Evolutionary conservation across 2,329 filamentous ascomycete species (phyloP).

Genomic region (Cryphonectria japonica): DNA sequence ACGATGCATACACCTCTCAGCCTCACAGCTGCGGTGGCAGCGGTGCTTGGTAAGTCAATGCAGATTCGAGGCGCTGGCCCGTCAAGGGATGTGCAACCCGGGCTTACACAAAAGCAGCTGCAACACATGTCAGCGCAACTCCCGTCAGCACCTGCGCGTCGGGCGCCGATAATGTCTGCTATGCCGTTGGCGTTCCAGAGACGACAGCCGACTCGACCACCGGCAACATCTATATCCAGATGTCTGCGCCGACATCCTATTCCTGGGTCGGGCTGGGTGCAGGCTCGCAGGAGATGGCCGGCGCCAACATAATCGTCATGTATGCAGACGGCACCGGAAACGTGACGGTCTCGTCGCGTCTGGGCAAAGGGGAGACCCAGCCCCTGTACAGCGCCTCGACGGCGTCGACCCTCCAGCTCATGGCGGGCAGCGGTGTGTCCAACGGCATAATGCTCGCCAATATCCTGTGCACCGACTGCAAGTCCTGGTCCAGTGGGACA

Average conservation of each 20-base stretch:
- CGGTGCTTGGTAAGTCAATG: slow-evolving; percentile 23
- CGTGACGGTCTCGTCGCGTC: slow-evolving; percentile 63
- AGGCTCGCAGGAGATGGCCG: slow-evolving; percentile 54
- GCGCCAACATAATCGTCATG: slow-evolving; percentile 64
- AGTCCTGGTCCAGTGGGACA: slow-evolving; percentile 47
- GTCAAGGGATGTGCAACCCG: background rate
- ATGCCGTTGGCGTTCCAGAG: slow-evolving; percentile 58
- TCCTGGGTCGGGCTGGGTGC: slow-evolving; percentile 63
- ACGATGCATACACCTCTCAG: slow-evolving; percentile 16
- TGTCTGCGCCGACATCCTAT: slow-evolving; percentile 57
- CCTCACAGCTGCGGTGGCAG: slow-evolving; percentile 21
- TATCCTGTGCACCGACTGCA: slow-evolving; percentile 58
- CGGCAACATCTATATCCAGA: slow-evolving; percentile 65
- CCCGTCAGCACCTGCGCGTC: slow-evolving; percentile 47
- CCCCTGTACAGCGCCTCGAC: slow-evolving; percentile 50
- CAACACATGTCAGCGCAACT: slow-evolving; percentile 37
- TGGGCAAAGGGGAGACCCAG: slow-evolving; percentile 50
- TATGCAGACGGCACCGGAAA: slow-evolving; percentile 63
- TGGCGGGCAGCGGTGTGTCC: slow-evolving; percentile 61
- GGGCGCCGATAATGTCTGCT: slow-evolving; percentile 50
- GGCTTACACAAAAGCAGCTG: slow-evolving; percentile 24
- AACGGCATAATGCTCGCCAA: slow-evolving; percentile 62
- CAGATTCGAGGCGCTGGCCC: background rate
- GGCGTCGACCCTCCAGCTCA: slow-evolving; percentile 51
- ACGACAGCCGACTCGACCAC: slow-evolving; percentile 50